Evolutionary conservation across 176 grass and related monocot species (phyloP), one percentile per base, ranked within the genome.

Genomic region (Echinochloa phyllopogon): DNA sequence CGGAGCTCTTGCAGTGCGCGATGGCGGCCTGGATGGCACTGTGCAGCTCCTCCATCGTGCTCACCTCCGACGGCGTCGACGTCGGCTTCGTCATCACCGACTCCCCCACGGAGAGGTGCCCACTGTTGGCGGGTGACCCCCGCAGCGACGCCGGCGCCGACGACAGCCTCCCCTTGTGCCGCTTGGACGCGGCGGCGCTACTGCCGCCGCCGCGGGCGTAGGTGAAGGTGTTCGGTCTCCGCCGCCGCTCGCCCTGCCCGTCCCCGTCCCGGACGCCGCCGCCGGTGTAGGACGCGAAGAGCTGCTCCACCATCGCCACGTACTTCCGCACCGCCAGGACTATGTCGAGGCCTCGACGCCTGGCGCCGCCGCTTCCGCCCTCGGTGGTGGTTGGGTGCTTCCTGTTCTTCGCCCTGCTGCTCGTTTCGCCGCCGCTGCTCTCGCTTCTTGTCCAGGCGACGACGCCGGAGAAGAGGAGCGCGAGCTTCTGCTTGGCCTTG

Each of bases 11-110:
- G 82, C 96, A 95, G 86, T 98, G 96, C 66, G 93, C 93, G 57
- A 98, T 95, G 93, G 96, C 93, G 5, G 96, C 93, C 82, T 95
- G 89, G 74, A 98, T 94, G 21, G 96, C 93, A 79, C 92, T 94
- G 42, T 95, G 93, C 24, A 98, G 87, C 80, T 98, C 96, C 74
- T 98, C 91, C 96, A 95, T 98, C 7, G 96, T 95, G 87, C 93
- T 98, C 84, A 90, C 86, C 42, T 98, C 91, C n/a, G 91, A 92
- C 47, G 88, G 91, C 23, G 86, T 83, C 44, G 83, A 82, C 45
- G 84, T 0, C 21, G 20, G 8, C 72, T 45, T 86, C 29, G n/a
- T 81, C 53, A 87, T 81, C 53, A 87, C 70, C 23, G 91, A 84
- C 0, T 76, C 78, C 17, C 52, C 70, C 23, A 88, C 65, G 3